These are phyloP conservation scores for Diacronema lutheri DNA, from an alignment of 78 protist genomes.

Conservation along the genomic window DNA sequence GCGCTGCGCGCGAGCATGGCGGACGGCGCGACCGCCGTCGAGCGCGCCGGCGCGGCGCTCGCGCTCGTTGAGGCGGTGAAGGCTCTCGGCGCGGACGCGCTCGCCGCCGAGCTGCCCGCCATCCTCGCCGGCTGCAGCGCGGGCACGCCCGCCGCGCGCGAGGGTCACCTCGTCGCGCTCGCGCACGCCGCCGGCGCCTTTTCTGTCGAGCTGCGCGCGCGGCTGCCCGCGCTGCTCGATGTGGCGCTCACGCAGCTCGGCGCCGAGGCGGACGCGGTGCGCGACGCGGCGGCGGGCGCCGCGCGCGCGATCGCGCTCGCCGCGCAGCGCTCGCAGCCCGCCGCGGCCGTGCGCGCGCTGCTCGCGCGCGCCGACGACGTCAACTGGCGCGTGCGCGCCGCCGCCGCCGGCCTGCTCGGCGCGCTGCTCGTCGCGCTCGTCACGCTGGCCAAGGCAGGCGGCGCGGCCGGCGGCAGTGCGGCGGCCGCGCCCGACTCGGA, in stretches of 20 bases:
- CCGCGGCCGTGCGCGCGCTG: slow-evolving; percentile 38
- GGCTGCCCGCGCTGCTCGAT: slow-evolving; percentile 54
- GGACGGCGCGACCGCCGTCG: slow-evolving; percentile 66
- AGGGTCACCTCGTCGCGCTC: slow-evolving; percentile 49
- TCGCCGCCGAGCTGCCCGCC: background rate
- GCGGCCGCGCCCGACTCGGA: slow-evolving; percentile 21
- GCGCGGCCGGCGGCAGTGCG: too few relatives aligned
- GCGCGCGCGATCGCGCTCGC: slow-evolving; percentile 68
- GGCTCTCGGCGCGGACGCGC: background rate
- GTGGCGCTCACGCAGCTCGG: slow-evolving; percentile 65
- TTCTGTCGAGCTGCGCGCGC: slow-evolving; percentile 56
- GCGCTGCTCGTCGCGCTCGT: slow-evolving; percentile 64
- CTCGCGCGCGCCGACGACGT: slow-evolving; percentile 64
- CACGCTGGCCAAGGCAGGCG: too few relatives aligned
- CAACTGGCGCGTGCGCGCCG: slow-evolving; percentile 79
- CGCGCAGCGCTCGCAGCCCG: slow-evolving; percentile 44
- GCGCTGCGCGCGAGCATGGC: slow-evolving; percentile 67
- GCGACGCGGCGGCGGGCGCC: slow-evolving; percentile 75
- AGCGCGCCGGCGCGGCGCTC: slow-evolving; percentile 88
- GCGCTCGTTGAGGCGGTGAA: slow-evolving; percentile 69
- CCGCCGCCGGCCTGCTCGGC: slow-evolving; percentile 76
- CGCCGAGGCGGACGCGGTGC: slow-evolving; percentile 81
- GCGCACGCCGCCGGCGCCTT: slow-evolving; percentile 50
- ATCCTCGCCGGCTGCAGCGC: background rate
- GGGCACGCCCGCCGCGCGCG: slow-evolving; percentile 48